phyloP scores from a whole-genome alignment of 2,329 filamentous ascomycete genomes.

The Fusarium dimerum region DNA sequence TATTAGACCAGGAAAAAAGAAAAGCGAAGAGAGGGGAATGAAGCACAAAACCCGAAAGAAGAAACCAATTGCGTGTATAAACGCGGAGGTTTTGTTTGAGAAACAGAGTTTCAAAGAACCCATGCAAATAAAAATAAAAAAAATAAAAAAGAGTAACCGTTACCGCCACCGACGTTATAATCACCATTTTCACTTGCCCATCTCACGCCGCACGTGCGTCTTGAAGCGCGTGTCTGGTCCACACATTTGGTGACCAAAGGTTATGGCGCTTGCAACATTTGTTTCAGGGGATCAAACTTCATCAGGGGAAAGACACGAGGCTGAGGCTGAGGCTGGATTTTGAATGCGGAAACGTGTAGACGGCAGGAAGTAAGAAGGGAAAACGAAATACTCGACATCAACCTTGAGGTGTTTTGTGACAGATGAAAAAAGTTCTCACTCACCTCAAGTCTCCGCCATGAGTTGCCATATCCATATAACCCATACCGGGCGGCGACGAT shows the following conservation, averaged over 20 bases:
- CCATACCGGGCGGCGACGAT: slow-evolving; percentile 54
- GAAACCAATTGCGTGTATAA: too few species aligned
- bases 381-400: neutral
- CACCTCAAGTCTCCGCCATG: slow-evolving; percentile 57
- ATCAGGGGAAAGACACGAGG: too few species aligned
- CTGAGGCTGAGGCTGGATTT: neutral
- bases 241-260: neutral
- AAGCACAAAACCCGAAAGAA: too few species aligned
- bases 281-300: neutral
- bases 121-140: too few species aligned
- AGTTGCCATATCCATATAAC: slow-evolving; percentile 54
- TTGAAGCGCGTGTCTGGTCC: neutral
- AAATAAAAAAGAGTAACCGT: slow-evolving; percentile 1
- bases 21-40: too few species aligned
- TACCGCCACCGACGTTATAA: slow-evolving; percentile 17
- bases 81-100: too few species aligned
- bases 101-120: too few species aligned
- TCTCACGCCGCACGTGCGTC: neutral
- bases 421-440: slow-evolving; percentile 34
- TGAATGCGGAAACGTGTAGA: neutral
- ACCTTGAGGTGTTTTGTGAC: neutral
- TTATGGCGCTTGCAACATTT: neutral
- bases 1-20: too few species aligned
- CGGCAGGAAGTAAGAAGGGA: neutral
- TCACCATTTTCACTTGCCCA: neutral